Base-by-base conservation (phyloP, 2,329 filamentous ascomycete genomes). In the Colletotrichum paranaense region DNA sequence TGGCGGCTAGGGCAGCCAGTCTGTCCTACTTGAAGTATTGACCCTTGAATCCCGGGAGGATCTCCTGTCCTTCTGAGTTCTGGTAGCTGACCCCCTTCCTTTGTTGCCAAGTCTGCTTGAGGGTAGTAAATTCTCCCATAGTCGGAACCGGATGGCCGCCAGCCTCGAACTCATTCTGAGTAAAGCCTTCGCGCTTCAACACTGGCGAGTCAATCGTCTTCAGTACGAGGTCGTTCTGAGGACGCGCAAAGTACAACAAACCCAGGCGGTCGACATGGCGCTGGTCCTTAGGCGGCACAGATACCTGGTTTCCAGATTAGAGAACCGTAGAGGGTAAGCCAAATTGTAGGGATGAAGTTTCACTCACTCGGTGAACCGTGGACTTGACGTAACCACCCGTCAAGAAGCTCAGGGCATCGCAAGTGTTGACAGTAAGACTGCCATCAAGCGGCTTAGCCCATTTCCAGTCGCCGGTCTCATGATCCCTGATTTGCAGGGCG, bases 401-500 rank as follows among this genome's bases (percentile, higher is more conserved):
- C 12, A 89, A 76, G 22, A 85, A 85, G 3, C 84, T 86, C 46
- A 89, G 75, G 0, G 86, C 83, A 75, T 89, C 87, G 7, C 84
- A 86, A 0, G 86, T 84, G 64, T 89, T 89, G 35, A 89, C 86
- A 0, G 87, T 88, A 9, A 89, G 83, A 0, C 85, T 88, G 0
- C 85, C 87, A 7, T 86, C 82, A 2, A 87, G 82, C 0, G 87
- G 85, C 24, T 82, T 82, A 0, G 87, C 86, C 80, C 84, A 89
- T 52, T 86, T 88, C 87, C 88, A 89, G 3, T 85, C 72, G 1
- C 83, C 83, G 0, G 84, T 82, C 0, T 84, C 80, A n/a, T 84
- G 84, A 22, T 87, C 85, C 30, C 77, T 78, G 60, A 91, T 88
- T 75, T 91, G 89, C 1, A 91, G 82, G 0, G 86, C 88, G 0